Base-by-base conservation (phyloP, 305 asterid species). In the Fraxinus ornus region DNA sequence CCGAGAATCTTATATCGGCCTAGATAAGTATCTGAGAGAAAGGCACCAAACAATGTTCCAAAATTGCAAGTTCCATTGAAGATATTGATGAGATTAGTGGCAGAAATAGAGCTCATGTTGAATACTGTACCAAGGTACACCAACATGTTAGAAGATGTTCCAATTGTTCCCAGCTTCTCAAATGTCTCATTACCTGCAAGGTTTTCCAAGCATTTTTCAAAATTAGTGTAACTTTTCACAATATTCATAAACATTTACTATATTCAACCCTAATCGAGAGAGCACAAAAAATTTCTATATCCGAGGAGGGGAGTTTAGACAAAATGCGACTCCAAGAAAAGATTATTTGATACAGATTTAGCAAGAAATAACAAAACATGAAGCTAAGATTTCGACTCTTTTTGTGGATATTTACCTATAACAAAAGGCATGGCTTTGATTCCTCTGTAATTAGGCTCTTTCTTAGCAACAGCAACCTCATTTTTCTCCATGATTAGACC, bases 121-220 rank as follows among this genome's bases (percentile, higher is more conserved):
- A 92, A 94, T 62, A 92, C 86, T 19, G 94, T 83, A 26, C 94
- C 90, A n/a, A 94, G 90, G 81, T 94, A 94, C 37, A 94, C 91
- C 82, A 89, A 89, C 35, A 94, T 82, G 81, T 92, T 94, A 24
- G 93, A 68, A 17, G 89, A 57, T 33, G 92, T 90, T 2, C 98
- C 97, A 9, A 92, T 85, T 0, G 97, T 91, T 79, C 97, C 98
- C 22, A 94, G 93, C 90, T 94, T 94, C 90, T 94, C 98, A 82
- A 94, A 94, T 0, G 97, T 91, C 90, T 94, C 98, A 85, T 94
- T 94, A 24, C 98, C 98, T 92, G 73, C 17, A 17, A 57, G 21
- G 64, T 49, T n/a, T 24, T 15, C 30, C 0, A 1, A 52, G 7
- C 21, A 49, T 13, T 44, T 44, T 44, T 49, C 60, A 49, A 49